These are phyloP conservation scores for Nitzschia sp. DNA, from an alignment of 108 stramenopile genomes.

Conservation along the genomic window DNA sequence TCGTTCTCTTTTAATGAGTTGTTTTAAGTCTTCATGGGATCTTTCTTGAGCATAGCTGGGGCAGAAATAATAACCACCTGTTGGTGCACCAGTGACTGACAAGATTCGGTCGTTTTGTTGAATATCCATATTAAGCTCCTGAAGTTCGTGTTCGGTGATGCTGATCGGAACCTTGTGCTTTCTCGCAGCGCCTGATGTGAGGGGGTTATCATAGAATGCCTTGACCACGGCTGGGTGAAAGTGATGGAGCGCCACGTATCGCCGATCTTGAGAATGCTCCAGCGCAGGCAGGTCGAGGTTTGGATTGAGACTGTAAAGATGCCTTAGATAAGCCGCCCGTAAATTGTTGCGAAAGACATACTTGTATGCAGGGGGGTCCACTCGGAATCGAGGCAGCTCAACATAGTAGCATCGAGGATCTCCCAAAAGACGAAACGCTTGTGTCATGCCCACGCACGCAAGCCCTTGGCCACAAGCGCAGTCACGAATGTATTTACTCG, in stretches of 20 bases:
- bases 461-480: conserved; percentile 39
- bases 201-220: conserved; percentile 35
- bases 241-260: conserved; percentile 44
- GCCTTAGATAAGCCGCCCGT: conserved; percentile 36
- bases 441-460: conserved; percentile 38
- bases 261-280: conserved; percentile 12
- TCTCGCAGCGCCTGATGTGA: conserved; percentile 16
- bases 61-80: conserved; percentile 35
- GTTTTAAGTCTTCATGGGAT: conserved; percentile 39
- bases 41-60: conserved; percentile 30
- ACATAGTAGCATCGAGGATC: conserved; percentile 38
- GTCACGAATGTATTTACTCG: conserved; percentile 10
- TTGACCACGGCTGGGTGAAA: conserved; percentile 45
- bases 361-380: conserved; percentile 27
- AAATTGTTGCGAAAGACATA: conserved; percentile 35
- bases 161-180: conserved; percentile 38
- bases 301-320: conserved; percentile 22
- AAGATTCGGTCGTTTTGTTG: conserved; percentile 30
- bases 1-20: conserved; percentile 14
- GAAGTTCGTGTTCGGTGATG: conserved; percentile 33
- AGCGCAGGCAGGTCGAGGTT: not conserved
- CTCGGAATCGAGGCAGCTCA: conserved; percentile 28
- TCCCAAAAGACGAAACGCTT: conserved; percentile 40
- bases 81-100: conserved; percentile 22
- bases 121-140: conserved; percentile 22